Conservation (phyloP, 768 basidiomycete genomes). For the Wakefieldia striispora region DNA sequence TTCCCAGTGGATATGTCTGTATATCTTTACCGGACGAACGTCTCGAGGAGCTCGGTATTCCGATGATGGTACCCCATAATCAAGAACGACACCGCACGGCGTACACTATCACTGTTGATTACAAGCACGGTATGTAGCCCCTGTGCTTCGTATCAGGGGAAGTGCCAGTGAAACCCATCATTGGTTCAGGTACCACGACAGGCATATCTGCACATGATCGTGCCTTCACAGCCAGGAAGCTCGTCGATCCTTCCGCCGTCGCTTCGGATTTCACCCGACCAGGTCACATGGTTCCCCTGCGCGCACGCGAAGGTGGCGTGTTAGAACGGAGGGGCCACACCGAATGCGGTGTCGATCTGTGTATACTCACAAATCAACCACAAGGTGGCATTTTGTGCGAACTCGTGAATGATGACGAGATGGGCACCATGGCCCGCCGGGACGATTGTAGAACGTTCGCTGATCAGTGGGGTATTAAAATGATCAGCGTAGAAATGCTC, state of each 20-base stretch:
- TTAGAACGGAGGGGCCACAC: constrained; percentile 91
- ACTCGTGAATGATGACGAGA: constrained; percentile 86
- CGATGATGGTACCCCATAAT: constrained; percentile 93
- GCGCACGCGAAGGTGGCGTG: constrained; percentile 83
- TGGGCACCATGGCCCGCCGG: constrained; percentile 90
- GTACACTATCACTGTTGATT: constrained; percentile 95
- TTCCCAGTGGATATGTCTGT: constrained; percentile 87
- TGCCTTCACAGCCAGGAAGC: constrained; percentile 78
- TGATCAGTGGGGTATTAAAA: constrained; percentile 83
- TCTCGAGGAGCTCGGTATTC: constrained; percentile 74
- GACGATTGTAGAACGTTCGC: constrained; percentile 94
- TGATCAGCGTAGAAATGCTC: constrained; percentile 92
- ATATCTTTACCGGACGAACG: constrained; percentile 76
- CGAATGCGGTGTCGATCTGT: constrained; percentile 86
- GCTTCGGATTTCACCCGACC: constrained; percentile 84
- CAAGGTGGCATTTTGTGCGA: constrained; percentile 86
- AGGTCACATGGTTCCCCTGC: constrained; percentile 93
- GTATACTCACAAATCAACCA: constrained; percentile 62
- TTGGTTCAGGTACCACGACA: constrained; percentile 73
- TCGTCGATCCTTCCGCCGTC: constrained; percentile 57
- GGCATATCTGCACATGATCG: constrained; percentile 98
- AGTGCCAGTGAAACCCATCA: background rate
- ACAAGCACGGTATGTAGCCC: constrained; percentile 63
- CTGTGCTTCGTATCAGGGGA: background rate
- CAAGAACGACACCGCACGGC: constrained; percentile 91